Base-by-base conservation (phyloP, 257 asterid genomes). In the Datura wrightii region DNA sequence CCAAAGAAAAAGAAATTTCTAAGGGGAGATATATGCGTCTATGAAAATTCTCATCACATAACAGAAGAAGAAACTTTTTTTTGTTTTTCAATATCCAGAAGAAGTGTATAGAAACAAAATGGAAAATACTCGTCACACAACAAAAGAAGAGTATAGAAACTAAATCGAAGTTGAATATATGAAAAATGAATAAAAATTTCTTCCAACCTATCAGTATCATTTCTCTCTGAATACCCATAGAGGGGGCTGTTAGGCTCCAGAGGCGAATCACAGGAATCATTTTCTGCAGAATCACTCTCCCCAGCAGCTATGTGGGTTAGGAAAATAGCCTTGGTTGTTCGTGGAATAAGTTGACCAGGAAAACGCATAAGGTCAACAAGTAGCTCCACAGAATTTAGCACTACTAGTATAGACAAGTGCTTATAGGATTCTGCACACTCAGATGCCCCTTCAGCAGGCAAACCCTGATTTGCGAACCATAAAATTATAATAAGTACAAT, bases 241-340 rank as follows among this genome's bases (percentile, higher is more conserved):
- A 94, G 94, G 70, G 99, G 99, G 89, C 99, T 96, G 85, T 96
- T 95, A 54, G 99, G 98, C 90, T 94, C 99, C 89, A 96, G 85
- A 19, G 99, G 98, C 52, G 99, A 96, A 93, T 96, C 99, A 67
- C 98, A 96, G 79, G 99, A 95, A 89, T 96, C 99, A 93, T 96
- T 96, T 90, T 96, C 99, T 83, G 99, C 99, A 85, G 98, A 94
- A 84, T 95, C 99, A 88, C 99, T 96, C 91, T 96, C 99, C 85
- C 97, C 99, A 8, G 99, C 97, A 88, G 94, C 97, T 79, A 95
- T 86, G 84, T 94, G 98, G 87, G 95, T 91, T 94, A 94, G 90
- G 87, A 88, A 93, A 83, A 95, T 90, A 80, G 98, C 95, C 88
- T 92, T 95, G 84, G 93, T 88, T 54, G 98, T 89, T 72, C 91